Conservation (phyloP, 345 rosid genomes). For the Cardamine occulta region DNA sequence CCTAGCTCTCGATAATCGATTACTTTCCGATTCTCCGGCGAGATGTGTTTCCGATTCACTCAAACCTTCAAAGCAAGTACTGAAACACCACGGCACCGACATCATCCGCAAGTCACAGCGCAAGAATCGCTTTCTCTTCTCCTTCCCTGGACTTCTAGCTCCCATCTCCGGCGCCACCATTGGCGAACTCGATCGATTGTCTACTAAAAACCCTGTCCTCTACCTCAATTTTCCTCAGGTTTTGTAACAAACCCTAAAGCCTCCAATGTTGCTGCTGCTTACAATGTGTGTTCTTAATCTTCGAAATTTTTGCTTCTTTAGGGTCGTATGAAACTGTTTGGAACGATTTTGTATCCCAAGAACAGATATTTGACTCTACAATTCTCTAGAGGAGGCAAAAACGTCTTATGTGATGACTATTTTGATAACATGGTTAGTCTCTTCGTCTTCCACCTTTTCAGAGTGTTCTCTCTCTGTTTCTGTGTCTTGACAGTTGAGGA, state of each 20-base stretch:
- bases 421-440: constrained; percentile 47
- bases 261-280: not conserved
- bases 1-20: constrained; percentile 55
- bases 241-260: not conserved
- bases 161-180: constrained; percentile 69
- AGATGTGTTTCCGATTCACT: constrained; percentile 46
- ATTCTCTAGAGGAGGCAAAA: constrained; percentile 82
- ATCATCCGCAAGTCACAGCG: constrained; percentile 78
- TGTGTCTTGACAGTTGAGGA: not conserved
- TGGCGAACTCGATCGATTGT: constrained; percentile 80
- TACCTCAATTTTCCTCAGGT: constrained; percentile 88
- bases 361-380: constrained; percentile 46
- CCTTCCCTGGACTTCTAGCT: constrained; percentile 60
- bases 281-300: not conserved
- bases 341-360: constrained; percentile 55
- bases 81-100: constrained; percentile 82
- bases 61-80: constrained; percentile 59
- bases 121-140: constrained; percentile 81
- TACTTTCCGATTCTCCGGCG: constrained; percentile 61
- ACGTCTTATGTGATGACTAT: constrained; percentile 49
- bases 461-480: not conserved
- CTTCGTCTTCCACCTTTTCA: not conserved
- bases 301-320: constrained; percentile 2
- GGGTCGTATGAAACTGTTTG: constrained; percentile 96
- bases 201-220: constrained; percentile 82